Base-by-base conservation (phyloP, 768 basidiomycete genomes). In the Neoboletus subvelutipes region DNA sequence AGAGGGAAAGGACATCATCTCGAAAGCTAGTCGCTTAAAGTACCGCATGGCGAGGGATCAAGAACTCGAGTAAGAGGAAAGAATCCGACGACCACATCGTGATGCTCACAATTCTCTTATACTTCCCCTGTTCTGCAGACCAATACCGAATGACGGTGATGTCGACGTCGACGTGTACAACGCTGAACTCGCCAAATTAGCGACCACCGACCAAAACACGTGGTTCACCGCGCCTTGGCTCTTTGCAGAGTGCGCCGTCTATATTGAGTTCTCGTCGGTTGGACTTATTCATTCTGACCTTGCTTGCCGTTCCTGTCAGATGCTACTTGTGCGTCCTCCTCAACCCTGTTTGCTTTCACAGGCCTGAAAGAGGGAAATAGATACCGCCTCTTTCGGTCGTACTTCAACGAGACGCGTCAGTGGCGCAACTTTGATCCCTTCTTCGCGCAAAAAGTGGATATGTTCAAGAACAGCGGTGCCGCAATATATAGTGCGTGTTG, bases 211-310 rank as follows among this genome's bases (percentile, higher is more conserved):
- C 4, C 77, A 79, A 64, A 80, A 86, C 57, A 90, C 88, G 0
- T 99, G 96, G 96, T 94, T 92, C 68, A 89, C 83, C 9, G 85
- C 91, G 6, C 92, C 94, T 1, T 99, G 96, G 96, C 79, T 99
- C n/a, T 98, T 80, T 70, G 93, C 94, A 55, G 96, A 98, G 87
- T 97, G 76, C 62, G 88, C 69, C 42, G 4, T 48, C 40, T 4
- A 20, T 15, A 24, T 57, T 0, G 6, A 9, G 28, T 56, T 39
- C 54, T 50, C 58, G 24, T 31, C 29, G 12, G 22, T 52, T 49
- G 13, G 28, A 15, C 5, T 43, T 55, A 29, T n/a, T 52, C 48
- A 41, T 47, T 37, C 24, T 57, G 45, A 51, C 24, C 9, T 43
- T 40, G 41, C 20, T 47, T 41, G 22, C 9, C 12, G 2, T 50